phyloP scores from a whole-genome alignment of 805 yeast genomes.

The Kregervanrija fluxuum region DNA sequence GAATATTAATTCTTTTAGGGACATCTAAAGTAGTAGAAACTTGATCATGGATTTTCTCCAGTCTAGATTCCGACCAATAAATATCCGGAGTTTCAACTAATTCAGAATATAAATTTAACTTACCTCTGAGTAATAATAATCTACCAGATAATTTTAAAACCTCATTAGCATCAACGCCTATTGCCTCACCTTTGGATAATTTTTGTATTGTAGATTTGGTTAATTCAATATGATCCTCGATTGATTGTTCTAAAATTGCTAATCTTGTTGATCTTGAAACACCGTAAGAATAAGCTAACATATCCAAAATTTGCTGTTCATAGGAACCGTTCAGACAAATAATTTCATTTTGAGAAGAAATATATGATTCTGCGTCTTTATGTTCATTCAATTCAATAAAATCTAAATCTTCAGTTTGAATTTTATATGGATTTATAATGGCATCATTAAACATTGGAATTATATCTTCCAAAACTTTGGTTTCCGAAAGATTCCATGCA shows the following conservation, averaged over 20 bases:
- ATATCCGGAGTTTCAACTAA: conserved; percentile 87
- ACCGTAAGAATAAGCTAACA: conserved; percentile 86
- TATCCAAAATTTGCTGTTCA: conserved; percentile 55
- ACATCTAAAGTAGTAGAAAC: conserved; percentile 72
- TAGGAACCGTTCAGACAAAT: conserved; percentile 53
- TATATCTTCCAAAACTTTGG: conserved; percentile 36
- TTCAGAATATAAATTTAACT: conserved; percentile 78
- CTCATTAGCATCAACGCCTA: conserved; percentile 50
- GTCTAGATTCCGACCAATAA: conserved; percentile 86
- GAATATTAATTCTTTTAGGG: conserved; percentile 64
- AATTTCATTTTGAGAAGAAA: conserved; percentile 48
- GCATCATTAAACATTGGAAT: conserved; percentile 47
- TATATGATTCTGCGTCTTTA: conserved; percentile 29
- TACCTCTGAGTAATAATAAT: conserved; percentile 70
- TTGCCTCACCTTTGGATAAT: conserved; percentile 52
- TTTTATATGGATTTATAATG: conserved; percentile 37
- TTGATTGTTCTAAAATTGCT: conserved; percentile 66
- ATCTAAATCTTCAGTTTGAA: conserved; percentile 86
- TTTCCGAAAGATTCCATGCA: conserved; percentile 75
- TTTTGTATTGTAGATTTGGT: conserved; percentile 61
- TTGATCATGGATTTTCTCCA: conserved; percentile 68
- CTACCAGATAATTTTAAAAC: conserved; percentile 67
- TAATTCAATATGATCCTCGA: conserved; percentile 59
- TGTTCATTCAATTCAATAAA: conserved; percentile 31
- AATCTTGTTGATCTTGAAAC: conserved; percentile 79